Evolutionary conservation across 2,329 filamentous ascomycete species (phyloP), one percentile per base, ranked within the genome.

Genomic region (Botrytis elliptica): DNA sequence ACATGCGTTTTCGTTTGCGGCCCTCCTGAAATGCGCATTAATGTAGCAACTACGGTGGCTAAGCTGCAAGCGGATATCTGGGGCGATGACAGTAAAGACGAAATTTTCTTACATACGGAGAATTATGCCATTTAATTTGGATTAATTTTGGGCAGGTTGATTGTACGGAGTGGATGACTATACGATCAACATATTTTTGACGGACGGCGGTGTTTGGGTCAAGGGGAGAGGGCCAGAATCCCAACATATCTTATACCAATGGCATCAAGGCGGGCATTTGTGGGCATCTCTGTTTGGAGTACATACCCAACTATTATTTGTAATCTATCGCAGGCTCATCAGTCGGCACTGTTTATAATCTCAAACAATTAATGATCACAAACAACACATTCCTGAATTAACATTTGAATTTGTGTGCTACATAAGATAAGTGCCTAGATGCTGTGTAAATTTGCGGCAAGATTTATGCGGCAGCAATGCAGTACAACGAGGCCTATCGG

Each of bases 1-100:
- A 94, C 93, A 4, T 95, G 94, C 77, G 93, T 98, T 9, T 97
- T 97, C 82, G 95, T 98, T 22, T 98, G 95, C 80, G 95, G 95
- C 0, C 95, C 95, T 29, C 90, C 93, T 1, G 86, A 89, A 73
- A 97, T 98, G 94, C 86, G 95, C 76, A 90, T 95, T 20, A 94
- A 94, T 77, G 95, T 98, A 25, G 91, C 93, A n/a, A 93, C 90
- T 77, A 92, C 93, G 0, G 93, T 97, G 38, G 95, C 95, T 4
- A 85, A 88, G 74, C 84, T 98, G 79, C 95, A 98, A 86, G 89
- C 88, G 40, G 89, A 91, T 82, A 94, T 98, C 68, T 94, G 93
- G 92, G 90, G 88, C 9, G 91, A 94, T 78, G 88, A 91, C 49
- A 87, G 88, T 78, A 88, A 92, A 65, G 95, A 98, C 81, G 95